Evolutionary conservation across 2,329 filamentous ascomycete species (phyloP).

Genomic region (Myriosclerotinia duriaeana): DNA sequence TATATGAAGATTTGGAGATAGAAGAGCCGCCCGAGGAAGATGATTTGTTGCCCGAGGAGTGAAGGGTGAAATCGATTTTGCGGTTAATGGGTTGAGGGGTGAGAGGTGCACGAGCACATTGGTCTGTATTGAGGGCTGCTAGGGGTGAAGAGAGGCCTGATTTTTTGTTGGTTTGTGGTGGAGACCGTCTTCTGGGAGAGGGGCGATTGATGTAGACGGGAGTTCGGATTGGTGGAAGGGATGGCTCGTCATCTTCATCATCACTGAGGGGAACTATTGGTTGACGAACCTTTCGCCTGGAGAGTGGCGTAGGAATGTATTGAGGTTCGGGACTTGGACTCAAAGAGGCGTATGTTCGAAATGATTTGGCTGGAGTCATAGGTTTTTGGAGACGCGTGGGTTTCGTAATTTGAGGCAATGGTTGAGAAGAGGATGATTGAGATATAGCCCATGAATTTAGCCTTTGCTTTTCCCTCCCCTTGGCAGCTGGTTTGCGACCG

Average conservation of each 20-base stretch:
- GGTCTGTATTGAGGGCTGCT: not conserved
- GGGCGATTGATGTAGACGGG: not conserved
- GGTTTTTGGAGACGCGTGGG: not conserved
- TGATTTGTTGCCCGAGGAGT: conserved; percentile 15
- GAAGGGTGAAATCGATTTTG: conserved; percentile 7
- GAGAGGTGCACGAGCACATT: not conserved
- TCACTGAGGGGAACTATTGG: not conserved
- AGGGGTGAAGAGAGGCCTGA: not conserved
- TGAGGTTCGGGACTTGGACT: conserved; percentile 10
- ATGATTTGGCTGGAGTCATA: not conserved
- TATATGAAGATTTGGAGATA: conserved; percentile 16
- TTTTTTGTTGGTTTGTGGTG: not conserved
- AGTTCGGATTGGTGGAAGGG: not conserved
- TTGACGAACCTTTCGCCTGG: conserved; percentile 3
- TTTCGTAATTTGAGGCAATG: conserved; percentile 11
- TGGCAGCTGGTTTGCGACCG: not conserved
- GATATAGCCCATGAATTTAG: conserved; percentile 21
- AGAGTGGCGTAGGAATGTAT: not conserved
- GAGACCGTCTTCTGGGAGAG: not conserved
- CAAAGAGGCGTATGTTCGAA: conserved; percentile 6
- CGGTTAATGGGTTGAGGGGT: conserved; percentile 18
- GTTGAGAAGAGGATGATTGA: conserved; percentile 19
- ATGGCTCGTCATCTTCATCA: conserved; percentile 10
- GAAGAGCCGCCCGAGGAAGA: conserved; percentile 14
- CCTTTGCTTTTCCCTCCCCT: conserved; percentile 14